phyloP scores from a whole-genome alignment of 108 stramenopile genomes.

The Cyclostephanos tholiformis region DNA sequence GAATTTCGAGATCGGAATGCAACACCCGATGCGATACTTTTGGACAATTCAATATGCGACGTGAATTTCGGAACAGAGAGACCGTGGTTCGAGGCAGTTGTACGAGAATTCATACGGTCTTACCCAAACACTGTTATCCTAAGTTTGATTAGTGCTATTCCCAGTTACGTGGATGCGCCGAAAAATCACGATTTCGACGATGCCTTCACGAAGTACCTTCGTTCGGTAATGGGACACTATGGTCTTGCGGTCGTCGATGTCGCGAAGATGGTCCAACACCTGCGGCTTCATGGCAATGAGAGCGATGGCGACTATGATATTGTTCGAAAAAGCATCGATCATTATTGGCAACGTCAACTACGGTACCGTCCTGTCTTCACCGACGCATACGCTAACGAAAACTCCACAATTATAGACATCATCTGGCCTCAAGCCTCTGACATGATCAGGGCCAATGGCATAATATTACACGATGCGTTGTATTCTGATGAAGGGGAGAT shows the following conservation, averaged over 20 bases:
- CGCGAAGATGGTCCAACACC: slow-evolving; percentile 9
- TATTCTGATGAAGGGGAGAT: background rate
- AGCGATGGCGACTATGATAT: background rate
- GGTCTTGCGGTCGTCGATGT: slow-evolving; percentile 3
- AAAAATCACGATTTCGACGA: background rate
- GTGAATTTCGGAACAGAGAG: no score
- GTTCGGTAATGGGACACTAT: slow-evolving; percentile 10
- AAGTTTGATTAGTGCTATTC: slow-evolving; percentile 21
- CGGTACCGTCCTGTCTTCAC: background rate
- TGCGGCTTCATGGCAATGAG: background rate
- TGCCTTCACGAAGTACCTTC: background rate
- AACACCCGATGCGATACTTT: slow-evolving; percentile 15
- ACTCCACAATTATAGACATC: slow-evolving; percentile 2
- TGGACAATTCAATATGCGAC: slow-evolving; percentile 21
- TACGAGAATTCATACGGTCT: slow-evolving; percentile 10
- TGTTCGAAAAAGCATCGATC: background rate
- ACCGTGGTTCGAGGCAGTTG: slow-evolving; percentile 31
- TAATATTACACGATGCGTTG: background rate
- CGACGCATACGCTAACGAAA: background rate
- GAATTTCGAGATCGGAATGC: slow-evolving; percentile 9
- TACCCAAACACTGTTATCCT: slow-evolving; percentile 17
- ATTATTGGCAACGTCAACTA: background rate
- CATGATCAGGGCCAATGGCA: slow-evolving; percentile 15
- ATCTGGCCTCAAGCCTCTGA: slow-evolving; percentile 18
- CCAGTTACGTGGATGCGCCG: background rate